A percentile compares a stretch with the other conserved stretches of the same genome.
Conservation (phyloP, 164 flowering plant genomes). For the grape (Vitis vinifera) region ASM3070453v1 NC_081818.1:30311501-30312000, state of each 20-base stretch:
- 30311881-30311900: no score
- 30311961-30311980: no score
- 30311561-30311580: neutral
- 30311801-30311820: neutral
- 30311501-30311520: neutral
- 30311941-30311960: no score
- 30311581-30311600: neutral
- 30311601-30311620: slow-evolving; percentile 1
- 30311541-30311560: slow-evolving; percentile 2
- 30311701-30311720: neutral
- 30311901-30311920: no score
- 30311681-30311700: neutral
- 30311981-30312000: no score
- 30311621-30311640: neutral
- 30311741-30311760: neutral
- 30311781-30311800: neutral
- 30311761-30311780: neutral
- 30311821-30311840: neutral
- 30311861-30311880: no score
- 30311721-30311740: neutral
- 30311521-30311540: neutral
- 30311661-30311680: no score
- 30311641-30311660: neutral
- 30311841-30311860: no score
- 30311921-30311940: no score